These are phyloP conservation scores for Wickerhamomyces sp. DNA, from an alignment of 1,139 yeast species.

Conservation along the genomic window DNA sequence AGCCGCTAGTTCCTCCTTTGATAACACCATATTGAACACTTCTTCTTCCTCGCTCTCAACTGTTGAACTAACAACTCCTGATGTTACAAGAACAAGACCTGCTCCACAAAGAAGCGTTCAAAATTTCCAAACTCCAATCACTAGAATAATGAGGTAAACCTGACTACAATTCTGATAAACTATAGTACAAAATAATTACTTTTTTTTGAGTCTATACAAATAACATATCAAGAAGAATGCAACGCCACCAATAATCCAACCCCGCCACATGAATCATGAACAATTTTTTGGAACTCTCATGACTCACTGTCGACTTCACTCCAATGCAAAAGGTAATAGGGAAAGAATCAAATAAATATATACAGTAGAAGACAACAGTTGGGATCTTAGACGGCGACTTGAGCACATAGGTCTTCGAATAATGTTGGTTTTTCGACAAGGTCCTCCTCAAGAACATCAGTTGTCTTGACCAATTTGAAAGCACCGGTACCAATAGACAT, in stretches of 20 bases:
- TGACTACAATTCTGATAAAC: no score
- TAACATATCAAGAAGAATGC: not conserved
- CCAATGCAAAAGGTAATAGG: not conserved
- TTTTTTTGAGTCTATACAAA: not conserved
- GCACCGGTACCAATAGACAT: constrained; percentile 98
- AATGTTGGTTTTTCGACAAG: constrained; percentile 50
- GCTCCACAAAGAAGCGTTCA: constrained; percentile 12
- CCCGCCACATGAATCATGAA: no score
- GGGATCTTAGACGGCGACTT: constrained; percentile 4
- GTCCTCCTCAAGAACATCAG: constrained; percentile 39
- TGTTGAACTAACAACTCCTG: constrained; percentile 21
- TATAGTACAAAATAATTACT: not conserved
- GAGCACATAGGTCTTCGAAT: constrained; percentile 50
- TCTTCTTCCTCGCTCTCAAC: constrained; percentile 5
- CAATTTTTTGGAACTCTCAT: no score
- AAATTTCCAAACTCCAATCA: constrained; percentile 24
- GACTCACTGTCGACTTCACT: no score
- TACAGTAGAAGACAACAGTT: not conserved
- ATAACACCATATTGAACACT: constrained; percentile 8
- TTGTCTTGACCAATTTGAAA: constrained; percentile 71
- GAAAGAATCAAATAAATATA: not conserved
- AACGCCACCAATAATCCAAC: not conserved
- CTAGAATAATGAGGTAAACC: constrained; percentile 22
- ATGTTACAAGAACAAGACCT: constrained; percentile 11
- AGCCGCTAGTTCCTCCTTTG: constrained; percentile 18